Evolutionary conservation across 371 early-diverging fungal species (phyloP).

Genomic region (Apophysomyces variabilis): DNA sequence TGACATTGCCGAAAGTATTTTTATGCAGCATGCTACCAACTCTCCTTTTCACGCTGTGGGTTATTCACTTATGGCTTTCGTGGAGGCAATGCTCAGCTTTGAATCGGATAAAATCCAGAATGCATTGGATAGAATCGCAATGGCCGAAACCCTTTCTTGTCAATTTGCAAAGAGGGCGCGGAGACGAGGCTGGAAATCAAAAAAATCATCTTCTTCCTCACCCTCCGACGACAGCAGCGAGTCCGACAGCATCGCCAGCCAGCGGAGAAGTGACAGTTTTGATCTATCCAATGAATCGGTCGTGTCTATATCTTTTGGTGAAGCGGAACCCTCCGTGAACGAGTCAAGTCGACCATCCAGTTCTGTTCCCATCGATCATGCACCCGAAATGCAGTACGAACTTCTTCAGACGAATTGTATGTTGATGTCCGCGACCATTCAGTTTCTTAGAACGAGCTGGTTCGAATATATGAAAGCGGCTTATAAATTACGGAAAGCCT

Average conservation of each 20-base stretch:
- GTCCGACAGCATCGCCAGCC: slow-evolving; percentile 2
- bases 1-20: slow-evolving; percentile 42
- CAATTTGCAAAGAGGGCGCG: slow-evolving; percentile 39
- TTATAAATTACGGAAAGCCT: slow-evolving; percentile 50
- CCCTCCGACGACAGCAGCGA: slow-evolving; percentile 5
- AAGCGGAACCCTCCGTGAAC: not conserved
- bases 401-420: slow-evolving; percentile 48
- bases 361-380: not conserved
- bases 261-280: slow-evolving; percentile 6
- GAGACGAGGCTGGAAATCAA: slow-evolving; percentile 26
- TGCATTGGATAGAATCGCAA: slow-evolving; percentile 45
- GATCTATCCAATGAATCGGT: not conserved
- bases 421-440: slow-evolving; percentile 53
- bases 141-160: slow-evolving; percentile 40
- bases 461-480: slow-evolving; percentile 56
- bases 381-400: slow-evolving; percentile 40
- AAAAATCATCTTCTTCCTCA: slow-evolving; percentile 2
- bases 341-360: not conserved
- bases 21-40: slow-evolving; percentile 41
- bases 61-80: slow-evolving; percentile 51
- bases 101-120: slow-evolving; percentile 42
- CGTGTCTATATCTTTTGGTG: slow-evolving; percentile 11
- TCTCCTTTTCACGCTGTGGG: slow-evolving; percentile 59
- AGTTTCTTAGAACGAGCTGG: slow-evolving; percentile 52
- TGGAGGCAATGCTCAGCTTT: slow-evolving; percentile 55